Percentiles rank a stretch among this genome's conserved stretches.
Evolutionary conservation across 129 eudicot genomes (phyloP).

Genomic region (Logfia minima): DNA sequence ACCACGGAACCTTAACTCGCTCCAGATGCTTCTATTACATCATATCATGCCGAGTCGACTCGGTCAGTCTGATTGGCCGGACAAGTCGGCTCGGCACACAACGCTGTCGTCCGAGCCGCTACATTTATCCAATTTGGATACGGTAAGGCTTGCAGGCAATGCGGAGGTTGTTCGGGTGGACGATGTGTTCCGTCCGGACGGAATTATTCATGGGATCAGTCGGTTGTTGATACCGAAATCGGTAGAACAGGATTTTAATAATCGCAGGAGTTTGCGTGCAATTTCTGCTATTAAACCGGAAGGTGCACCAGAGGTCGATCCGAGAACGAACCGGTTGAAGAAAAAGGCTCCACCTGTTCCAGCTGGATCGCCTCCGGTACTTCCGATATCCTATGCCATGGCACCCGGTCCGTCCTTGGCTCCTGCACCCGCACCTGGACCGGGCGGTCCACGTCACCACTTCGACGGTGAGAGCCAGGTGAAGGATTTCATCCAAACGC

Average conservation of each 20-base stretch:
- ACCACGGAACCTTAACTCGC: slow-evolving; percentile 67
- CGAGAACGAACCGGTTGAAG: slow-evolving; percentile 51
- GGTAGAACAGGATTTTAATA: slow-evolving; percentile 51
- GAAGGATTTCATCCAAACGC: slow-evolving; percentile 77
- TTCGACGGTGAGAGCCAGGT: slow-evolving; percentile 93
- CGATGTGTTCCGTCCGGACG: slow-evolving; percentile 57
- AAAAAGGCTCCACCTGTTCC: slow-evolving; percentile 48
- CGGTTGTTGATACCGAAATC: slow-evolving; percentile 45
- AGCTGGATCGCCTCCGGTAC: slow-evolving; percentile 67
- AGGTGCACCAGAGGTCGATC: slow-evolving; percentile 58
- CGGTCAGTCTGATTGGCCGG: slow-evolving; percentile 53
- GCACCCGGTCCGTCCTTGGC: slow-evolving; percentile 93
- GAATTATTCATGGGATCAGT: slow-evolving; percentile 49
- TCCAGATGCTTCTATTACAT: slow-evolving; percentile 67
- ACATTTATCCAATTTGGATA: slow-evolving; percentile 20
- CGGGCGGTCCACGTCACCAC: slow-evolving; percentile 81
- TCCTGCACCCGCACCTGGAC: slow-evolving; percentile 97
- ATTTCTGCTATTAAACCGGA: slow-evolving; percentile 57
- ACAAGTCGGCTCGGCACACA: slow-evolving; percentile 28
- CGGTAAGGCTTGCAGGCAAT: slow-evolving; percentile 36
- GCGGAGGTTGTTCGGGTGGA: slow-evolving; percentile 49
- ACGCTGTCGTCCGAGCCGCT: slow-evolving; percentile 41
- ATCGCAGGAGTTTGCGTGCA: slow-evolving; percentile 42
- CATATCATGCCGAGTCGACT: slow-evolving; percentile 74
- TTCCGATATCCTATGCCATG: slow-evolving; percentile 72